phyloP scores from a whole-genome alignment of 2,329 filamentous ascomycete species.

The Metarhizium rileyi region DNA sequence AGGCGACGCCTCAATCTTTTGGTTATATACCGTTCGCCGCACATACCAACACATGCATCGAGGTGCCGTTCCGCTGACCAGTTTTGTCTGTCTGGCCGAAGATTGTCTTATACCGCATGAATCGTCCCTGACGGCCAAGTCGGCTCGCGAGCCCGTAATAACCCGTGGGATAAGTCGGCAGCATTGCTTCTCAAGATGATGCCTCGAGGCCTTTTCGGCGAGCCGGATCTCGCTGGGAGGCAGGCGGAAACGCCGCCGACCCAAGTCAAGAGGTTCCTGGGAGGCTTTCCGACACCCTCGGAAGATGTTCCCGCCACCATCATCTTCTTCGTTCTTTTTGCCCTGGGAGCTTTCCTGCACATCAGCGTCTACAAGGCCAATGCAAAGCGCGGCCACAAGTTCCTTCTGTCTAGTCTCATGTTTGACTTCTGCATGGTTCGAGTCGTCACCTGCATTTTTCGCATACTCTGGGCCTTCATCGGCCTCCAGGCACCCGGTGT shows the following conservation, averaged over 20 bases:
- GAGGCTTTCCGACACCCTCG: slow-evolving; percentile 4
- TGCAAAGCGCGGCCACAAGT: slow-evolving; percentile 25
- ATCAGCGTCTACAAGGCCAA: slow-evolving; percentile 19
- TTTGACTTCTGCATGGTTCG: slow-evolving; percentile 29
- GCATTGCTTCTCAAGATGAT: neutral
- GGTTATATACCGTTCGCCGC: neutral
- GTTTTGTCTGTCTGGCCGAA: no score
- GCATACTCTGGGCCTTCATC: slow-evolving; percentile 24
- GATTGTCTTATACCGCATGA: no score
- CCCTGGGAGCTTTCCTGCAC: slow-evolving; percentile 14
- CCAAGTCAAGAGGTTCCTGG: slow-evolving; percentile 1
- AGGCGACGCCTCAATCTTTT: neutral
- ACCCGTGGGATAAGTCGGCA: neutral
- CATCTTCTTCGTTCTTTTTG: slow-evolving; percentile 16
- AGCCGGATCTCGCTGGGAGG: neutral
- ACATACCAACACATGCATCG: neutral
- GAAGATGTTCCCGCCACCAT: slow-evolving; percentile 15
- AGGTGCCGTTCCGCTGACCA: no score
- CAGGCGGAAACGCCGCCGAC: neutral
- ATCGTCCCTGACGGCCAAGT: no score
- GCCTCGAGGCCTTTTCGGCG: neutral
- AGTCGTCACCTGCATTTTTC: slow-evolving; percentile 22
- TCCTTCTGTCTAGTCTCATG: slow-evolving; percentile 24
- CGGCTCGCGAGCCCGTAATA: neutral
- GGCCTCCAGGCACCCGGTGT: slow-evolving; percentile 13